Evolutionary conservation across 768 basidiomycete genomes (phyloP), one percentile per base, ranked within the genome.

Genomic region (Mycena kentingensis): DNA sequence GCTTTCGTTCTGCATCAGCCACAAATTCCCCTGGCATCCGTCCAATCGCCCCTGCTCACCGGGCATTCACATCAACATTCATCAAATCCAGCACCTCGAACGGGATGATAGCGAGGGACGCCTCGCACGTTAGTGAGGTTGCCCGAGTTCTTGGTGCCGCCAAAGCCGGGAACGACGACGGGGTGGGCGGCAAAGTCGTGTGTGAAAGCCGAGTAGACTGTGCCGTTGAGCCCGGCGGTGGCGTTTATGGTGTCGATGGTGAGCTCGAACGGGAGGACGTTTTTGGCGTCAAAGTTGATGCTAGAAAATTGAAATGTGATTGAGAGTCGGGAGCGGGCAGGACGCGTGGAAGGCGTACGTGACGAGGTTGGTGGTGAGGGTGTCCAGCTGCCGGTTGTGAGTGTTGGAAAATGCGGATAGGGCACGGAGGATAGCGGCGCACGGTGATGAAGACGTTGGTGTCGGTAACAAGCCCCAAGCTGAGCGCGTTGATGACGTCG

Each of bases 101-200:
- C 0, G 83, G 78, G 43, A 85, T 78, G 41, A 87, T 84, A 5
- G 49, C 70, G 8, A 87, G 71, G 1, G 83, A 78, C 4, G 63
- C 72, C 2, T 65, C 18, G 1, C 12, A 87, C 85, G 46, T 85
- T 75, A 13, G 69, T 63, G 54, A 87, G 78, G 15, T 61, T 70
- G 2, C 85, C 85, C 22, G 81, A 83, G 64, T 85, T 85, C n/a
- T 38, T 38, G 43, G 77, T 78, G 1, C 76, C 77, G 37, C 76
- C 70, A 26, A 74, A 64, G 38, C 77, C 72, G 6, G 78, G 73
- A 1, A 84, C 77, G 26, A 82, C 68, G 37, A 82, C 71, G 27
- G 81, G 81, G 34, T 59, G 68, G 46, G 21, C 13, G 21, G 73
- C 58, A 69, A 87, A 87, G 1, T 70, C 66, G 54, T 84, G 81